Conservation (phyloP, 1,284 basidiomycete genomes). For the Pseudozyma pruni region DNA sequence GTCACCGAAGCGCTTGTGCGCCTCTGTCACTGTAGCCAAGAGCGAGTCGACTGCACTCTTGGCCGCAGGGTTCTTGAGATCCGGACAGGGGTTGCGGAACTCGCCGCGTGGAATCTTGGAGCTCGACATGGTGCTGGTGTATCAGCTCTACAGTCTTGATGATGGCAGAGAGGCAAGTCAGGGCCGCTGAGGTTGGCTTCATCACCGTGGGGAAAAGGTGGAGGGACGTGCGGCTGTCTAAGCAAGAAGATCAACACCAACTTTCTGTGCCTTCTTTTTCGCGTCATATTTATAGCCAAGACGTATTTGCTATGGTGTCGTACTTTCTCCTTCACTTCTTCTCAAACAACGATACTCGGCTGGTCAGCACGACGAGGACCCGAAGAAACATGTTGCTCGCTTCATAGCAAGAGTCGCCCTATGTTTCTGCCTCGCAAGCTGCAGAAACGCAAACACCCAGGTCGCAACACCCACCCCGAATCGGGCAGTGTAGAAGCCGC, state of each 20-base stretch:
- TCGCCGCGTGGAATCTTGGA: constrained; percentile 15
- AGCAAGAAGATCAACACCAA: constrained; percentile 29
- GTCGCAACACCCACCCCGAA: not conserved
- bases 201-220: constrained; percentile 1
- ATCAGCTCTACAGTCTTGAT: not conserved
- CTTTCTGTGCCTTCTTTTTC: constrained; percentile 6
- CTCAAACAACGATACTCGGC: too few species aligned
- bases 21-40: constrained; percentile 12
- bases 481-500: not conserved
- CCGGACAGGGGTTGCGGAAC: constrained; percentile 24
- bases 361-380: too few species aligned
- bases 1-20: constrained; percentile 12
- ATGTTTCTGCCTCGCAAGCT: constrained; percentile 43
- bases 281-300: not conserved
- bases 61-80: constrained; percentile 16
- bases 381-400: too few species aligned
- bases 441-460: constrained; percentile 13
- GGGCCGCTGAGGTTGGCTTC: not conserved
- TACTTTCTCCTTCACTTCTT: too few species aligned
- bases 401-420: not conserved
- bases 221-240: too few species aligned
- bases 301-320: too few species aligned
- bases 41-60: constrained; percentile 24
- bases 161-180: not conserved
- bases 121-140: constrained; percentile 1